Percentiles rank a stretch among this genome's conserved stretches.
phyloP scores from a whole-genome alignment of 768 basidiomycete species.

The Punctularia strigosozonata region DNA sequence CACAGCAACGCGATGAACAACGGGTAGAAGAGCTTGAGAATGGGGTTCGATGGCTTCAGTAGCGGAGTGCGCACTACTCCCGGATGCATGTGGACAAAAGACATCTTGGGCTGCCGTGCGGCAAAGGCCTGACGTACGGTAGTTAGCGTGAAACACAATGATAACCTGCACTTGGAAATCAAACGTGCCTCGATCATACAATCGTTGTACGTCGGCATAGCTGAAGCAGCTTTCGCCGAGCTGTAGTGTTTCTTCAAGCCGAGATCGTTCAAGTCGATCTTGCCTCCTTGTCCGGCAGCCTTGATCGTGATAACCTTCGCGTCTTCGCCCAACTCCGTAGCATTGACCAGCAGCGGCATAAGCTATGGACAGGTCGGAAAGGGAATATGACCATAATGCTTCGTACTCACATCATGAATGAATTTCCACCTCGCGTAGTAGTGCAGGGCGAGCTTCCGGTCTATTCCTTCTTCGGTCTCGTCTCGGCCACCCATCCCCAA shows the following conservation, averaged over 20 bases:
- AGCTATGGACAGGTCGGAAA: no score
- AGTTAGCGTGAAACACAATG: neutral
- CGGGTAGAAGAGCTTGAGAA: no score
- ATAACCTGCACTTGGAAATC: neutral
- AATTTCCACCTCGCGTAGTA: constrained; percentile 45
- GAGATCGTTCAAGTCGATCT: constrained; percentile 35
- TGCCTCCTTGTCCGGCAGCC: constrained; percentile 20
- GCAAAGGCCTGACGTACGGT: constrained; percentile 22
- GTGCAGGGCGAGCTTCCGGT: constrained; percentile 30
- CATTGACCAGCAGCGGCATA: constrained; percentile 29
- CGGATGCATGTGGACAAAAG: constrained; percentile 32
- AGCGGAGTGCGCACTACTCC: constrained; percentile 25
- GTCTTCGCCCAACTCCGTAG: constrained; percentile 33
- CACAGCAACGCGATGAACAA: no score
- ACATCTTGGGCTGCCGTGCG: constrained; percentile 24
- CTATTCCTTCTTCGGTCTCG: constrained; percentile 34
- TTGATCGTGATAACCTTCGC: constrained; percentile 37
- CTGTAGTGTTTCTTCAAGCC: constrained; percentile 37
- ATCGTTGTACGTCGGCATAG: constrained; percentile 37
- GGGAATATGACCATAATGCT: no score
- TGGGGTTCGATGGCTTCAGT: constrained; percentile 5
- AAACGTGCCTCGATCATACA: constrained; percentile 36
- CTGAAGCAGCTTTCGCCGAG: constrained; percentile 18
- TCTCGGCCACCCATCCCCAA: constrained; percentile 24
- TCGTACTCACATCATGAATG: no score